These are phyloP conservation scores for Histomonas meleagridis DNA, from an alignment of 208 protist genomes.

Conservation along the genomic window DNA sequence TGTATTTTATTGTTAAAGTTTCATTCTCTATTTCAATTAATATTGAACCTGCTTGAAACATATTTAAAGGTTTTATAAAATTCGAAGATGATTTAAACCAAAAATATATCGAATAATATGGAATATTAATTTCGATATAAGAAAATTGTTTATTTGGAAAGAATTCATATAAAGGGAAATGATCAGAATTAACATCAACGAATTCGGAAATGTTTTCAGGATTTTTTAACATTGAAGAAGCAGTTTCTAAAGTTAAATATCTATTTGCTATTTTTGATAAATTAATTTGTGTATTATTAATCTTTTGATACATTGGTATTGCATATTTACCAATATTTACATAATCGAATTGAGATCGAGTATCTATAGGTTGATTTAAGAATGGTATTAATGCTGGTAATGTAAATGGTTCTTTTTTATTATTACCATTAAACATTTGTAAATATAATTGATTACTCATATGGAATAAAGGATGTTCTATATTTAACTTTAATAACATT, in stretches of 20 bases:
- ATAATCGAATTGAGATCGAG: neutral
- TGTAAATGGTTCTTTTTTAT: neutral
- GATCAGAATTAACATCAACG: neutral
- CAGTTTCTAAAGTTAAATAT: neutral
- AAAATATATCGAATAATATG: neutral
- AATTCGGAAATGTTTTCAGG: neutral
- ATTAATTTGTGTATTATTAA: neutral
- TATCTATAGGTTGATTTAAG: neutral
- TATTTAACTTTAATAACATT: no score
- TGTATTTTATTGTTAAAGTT: neutral
- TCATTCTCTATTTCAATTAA: neutral
- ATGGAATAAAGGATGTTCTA: no score
- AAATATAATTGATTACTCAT: no score
- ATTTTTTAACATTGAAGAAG: neutral
- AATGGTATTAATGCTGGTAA: neutral
- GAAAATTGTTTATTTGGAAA: neutral
- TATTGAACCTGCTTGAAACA: neutral
- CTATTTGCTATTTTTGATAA: neutral
- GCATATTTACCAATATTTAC: neutral
- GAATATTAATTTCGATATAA: neutral
- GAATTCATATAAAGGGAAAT: conserved; percentile 8
- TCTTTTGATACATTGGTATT: neutral
- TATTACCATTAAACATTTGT: neutral
- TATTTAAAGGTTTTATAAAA: neutral
- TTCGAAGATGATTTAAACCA: neutral